A percentile compares a stretch with the other conserved stretches of the same genome.
Evolutionary conservation across 2,329 filamentous ascomycete species (phyloP).

Genomic region (Neonectria hederae): DNA sequence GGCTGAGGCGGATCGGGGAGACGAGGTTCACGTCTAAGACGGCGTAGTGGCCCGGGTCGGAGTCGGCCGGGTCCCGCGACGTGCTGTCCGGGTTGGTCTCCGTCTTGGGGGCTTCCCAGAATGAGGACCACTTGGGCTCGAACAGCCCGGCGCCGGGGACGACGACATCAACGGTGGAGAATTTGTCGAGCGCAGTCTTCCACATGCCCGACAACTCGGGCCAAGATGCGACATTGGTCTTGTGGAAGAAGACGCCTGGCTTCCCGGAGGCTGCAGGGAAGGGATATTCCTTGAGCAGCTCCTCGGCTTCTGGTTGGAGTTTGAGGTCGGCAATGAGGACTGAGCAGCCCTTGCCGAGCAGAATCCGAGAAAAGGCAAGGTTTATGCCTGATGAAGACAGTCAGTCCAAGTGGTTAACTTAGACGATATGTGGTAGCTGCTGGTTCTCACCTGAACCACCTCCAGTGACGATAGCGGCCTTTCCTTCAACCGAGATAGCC

Average conservation of each 20-base stretch:
- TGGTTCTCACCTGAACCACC: slow-evolving; percentile 34
- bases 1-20: slow-evolving; percentile 49
- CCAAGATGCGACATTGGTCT: slow-evolving; percentile 51
- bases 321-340: slow-evolving; percentile 50
- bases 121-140: slow-evolving; percentile 49
- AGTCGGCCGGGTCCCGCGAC: slow-evolving; percentile 42
- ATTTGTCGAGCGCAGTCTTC: slow-evolving; percentile 40
- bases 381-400: slow-evolving; percentile 46
- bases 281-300: slow-evolving; percentile 45
- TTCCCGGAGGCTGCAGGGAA: slow-evolving; percentile 30
- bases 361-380: slow-evolving; percentile 46
- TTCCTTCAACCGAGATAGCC: slow-evolving; percentile 28
- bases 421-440: neutral
- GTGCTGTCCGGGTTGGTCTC: slow-evolving; percentile 41
- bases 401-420: neutral
- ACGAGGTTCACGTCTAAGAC: slow-evolving; percentile 50
- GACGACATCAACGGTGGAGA: slow-evolving; percentile 49
- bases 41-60: slow-evolving; percentile 46
- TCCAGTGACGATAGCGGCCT: slow-evolving; percentile 33
- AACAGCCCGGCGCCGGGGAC: slow-evolving; percentile 50
- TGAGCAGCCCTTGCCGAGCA: slow-evolving; percentile 49
- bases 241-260: slow-evolving; percentile 47
- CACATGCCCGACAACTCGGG: slow-evolving; percentile 46
- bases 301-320: slow-evolving; percentile 48
- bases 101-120: slow-evolving; percentile 49